Base-by-base conservation (phyloP, 2,329 filamentous ascomycete species). In the Colletotrichum tropicale region DNA sequence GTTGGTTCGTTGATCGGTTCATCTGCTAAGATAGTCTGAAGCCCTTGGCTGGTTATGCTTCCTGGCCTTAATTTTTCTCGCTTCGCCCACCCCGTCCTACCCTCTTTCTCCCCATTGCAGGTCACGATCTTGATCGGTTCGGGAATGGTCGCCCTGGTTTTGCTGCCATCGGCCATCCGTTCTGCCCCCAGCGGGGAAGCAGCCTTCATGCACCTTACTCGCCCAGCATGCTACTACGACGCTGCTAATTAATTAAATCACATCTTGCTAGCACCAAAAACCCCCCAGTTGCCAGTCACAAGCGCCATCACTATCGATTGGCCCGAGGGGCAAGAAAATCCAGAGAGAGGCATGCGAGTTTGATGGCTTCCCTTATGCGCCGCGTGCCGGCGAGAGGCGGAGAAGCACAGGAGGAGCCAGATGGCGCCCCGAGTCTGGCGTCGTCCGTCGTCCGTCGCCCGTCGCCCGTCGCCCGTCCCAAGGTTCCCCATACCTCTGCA, bases 101-200 rank as follows among this genome's bases (percentile, higher is more conserved):
- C 26, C 62, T 43, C 34, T 32, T 18, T n/a, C 24, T 24, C 55
- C n/a, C 16, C 38, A 26, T 58, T 68, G 18, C 55, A 73, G 62
- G 70, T 64, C 64, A 67, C 56, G 64, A 73, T 67, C 73, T 68
- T 73, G 62, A 34, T 72, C 69, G 62, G 26, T 67, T 75, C 21
- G 13, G 73, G 73, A 68, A 72, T 67, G 69, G 73, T 56, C 56
- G 16, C 28, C 13, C 30, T 26, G 18, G n/a, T 12, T 16, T 21
- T 60, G 16, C 32, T 56, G 34, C 24, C 43, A 52, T 28, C 16
- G 52, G 18, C 12, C 43, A 52, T 28, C 16, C 66, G 26, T 30
- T 66, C 58, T 64, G 24, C 43, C 24, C 34, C 60, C 34, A 60
- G 48, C 36, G 60, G 43, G 43, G n/a, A 48, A 21, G 43, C 43